Percentiles rank a stretch among this genome's conserved stretches.
Evolutionary conservation across 108 stramenopile species (phyloP).

Genomic region (Asterionellopsis glacialis): DNA sequence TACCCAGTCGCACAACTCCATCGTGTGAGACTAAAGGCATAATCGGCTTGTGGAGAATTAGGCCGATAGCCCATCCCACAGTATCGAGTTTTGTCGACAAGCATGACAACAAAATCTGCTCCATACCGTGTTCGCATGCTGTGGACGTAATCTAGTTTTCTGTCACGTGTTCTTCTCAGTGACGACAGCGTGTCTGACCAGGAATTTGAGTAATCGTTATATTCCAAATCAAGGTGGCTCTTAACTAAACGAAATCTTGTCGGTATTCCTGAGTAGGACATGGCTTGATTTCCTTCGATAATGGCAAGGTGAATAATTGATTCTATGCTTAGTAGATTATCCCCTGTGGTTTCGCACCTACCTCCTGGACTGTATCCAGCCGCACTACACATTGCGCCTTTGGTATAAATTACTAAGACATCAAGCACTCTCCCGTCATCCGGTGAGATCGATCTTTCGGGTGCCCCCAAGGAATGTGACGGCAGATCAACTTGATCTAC

Average conservation of each 20-base stretch:
- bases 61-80: slow-evolving; percentile 27
- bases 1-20: slow-evolving; percentile 26
- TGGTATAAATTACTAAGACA: slow-evolving; percentile 7
- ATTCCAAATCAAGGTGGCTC: slow-evolving; percentile 6
- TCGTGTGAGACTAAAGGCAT: slow-evolving; percentile 10
- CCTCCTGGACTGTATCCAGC: slow-evolving; percentile 6
- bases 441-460: no score
- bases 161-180: slow-evolving; percentile 12
- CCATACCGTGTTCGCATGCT: slow-evolving; percentile 19
- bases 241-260: slow-evolving; percentile 24
- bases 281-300: slow-evolving; percentile 22
- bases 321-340: slow-evolving; percentile 17
- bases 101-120: slow-evolving; percentile 30
- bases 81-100: slow-evolving; percentile 8
- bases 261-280: slow-evolving; percentile 16
- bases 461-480: neutral
- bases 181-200: slow-evolving; percentile 3
- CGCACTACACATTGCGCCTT: slow-evolving; percentile 7
- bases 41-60: slow-evolving; percentile 1
- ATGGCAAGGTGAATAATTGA: slow-evolving; percentile 16
- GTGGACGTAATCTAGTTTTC: slow-evolving; percentile 30
- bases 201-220: slow-evolving; percentile 8
- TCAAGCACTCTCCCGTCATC: slow-evolving; percentile 4
- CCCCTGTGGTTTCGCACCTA: slow-evolving; percentile 7
- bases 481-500: neutral